Evolutionary conservation across 1,284 basidiomycete species (phyloP), one percentile per base, ranked within the genome.

Genomic region (Ganoderma boninense): DNA sequence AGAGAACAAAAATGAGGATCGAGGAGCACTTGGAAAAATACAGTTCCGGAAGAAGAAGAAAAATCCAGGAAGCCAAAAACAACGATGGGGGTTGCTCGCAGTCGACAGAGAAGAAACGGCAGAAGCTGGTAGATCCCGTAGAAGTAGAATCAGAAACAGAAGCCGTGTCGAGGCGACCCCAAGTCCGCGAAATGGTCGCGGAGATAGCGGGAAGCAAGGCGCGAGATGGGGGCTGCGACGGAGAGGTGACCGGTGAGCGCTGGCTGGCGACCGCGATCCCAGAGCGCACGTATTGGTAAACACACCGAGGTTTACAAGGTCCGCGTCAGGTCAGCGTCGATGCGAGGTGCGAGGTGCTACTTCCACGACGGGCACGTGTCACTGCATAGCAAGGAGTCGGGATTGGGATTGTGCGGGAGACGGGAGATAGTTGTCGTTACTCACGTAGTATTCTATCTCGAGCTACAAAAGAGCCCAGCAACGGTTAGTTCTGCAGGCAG

Each of bases 381-480:
- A 61, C 59, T 61, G 16, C 2, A 38, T 16, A 61, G n/a, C 38
- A 61, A 13, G 35, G 11, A 11, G n/a, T 38, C 35, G 23, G 23
- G n/a, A 43, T 13, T 43, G 2, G 20, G n/a, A 40, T 2, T 16
- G 18, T 4, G 11, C n/a, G n/a, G n/a, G n/a, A n/a, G n/a, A n/a
- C 13, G 11, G n/a, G 42, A 40, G 40, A 26, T 13, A n/a, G 13
- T 10, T 7, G 52, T 40, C 14, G 29, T 13, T 16, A 78, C 85
- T 78, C 66, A 87, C 86, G 79, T 94, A 94, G 82, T 94, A 94
- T 76, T 94, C 92, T 67, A 94, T 91, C 82, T 94, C 92, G 74
- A 94, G 84, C 92, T 94, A 18, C 18, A 0, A 38, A 49, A 67
- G 43, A 18, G 49, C 43, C n/a, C 65, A 52, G 46, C 68, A n/a